phyloP scores from a whole-genome alignment of 1,284 basidiomycete genomes.

The Cutaneotrichosporon cutaneum region DNA sequence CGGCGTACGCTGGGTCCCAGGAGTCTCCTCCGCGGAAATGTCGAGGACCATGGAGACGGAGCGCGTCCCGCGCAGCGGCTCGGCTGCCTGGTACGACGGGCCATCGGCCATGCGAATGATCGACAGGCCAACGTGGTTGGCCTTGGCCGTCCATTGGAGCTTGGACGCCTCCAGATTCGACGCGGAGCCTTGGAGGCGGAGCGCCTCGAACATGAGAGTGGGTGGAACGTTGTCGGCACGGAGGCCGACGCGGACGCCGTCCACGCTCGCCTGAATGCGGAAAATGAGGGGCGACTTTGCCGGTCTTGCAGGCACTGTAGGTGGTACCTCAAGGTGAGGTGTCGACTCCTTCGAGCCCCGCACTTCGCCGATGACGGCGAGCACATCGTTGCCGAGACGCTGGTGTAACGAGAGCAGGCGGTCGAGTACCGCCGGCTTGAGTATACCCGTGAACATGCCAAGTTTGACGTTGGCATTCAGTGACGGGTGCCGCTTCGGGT shows the following conservation, averaged over 20 bases:
- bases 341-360: slow-evolving; percentile 7
- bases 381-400: slow-evolving; percentile 39
- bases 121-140: slow-evolving; percentile 44
- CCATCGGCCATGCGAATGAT: slow-evolving; percentile 28
- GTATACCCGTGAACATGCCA: slow-evolving; percentile 47
- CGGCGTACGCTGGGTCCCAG: slow-evolving; percentile 28
- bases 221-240: slow-evolving; percentile 47
- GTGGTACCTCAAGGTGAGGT: background rate
- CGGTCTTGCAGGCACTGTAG: background rate
- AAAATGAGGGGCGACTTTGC: slow-evolving; percentile 19
- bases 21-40: slow-evolving; percentile 55
- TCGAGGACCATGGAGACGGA: slow-evolving; percentile 82
- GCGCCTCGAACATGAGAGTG: slow-evolving; percentile 44
- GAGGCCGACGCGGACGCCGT: slow-evolving; percentile 42
- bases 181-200: slow-evolving; percentile 34
- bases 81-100: slow-evolving; percentile 26
- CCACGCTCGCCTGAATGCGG: slow-evolving; percentile 34
- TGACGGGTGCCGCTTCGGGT: slow-evolving; percentile 7
- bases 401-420: slow-evolving; percentile 47
- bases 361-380: slow-evolving; percentile 29
- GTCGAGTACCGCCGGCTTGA: slow-evolving; percentile 50
- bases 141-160: slow-evolving; percentile 44
- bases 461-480: slow-evolving; percentile 38
- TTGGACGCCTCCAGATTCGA: slow-evolving; percentile 32
- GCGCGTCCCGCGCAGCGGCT: slow-evolving; percentile 63